Evolutionary conservation across 2,329 filamentous ascomycete species (phyloP), one percentile per base, ranked within the genome.

Genomic region (Ophiobolus disseminans): DNA sequence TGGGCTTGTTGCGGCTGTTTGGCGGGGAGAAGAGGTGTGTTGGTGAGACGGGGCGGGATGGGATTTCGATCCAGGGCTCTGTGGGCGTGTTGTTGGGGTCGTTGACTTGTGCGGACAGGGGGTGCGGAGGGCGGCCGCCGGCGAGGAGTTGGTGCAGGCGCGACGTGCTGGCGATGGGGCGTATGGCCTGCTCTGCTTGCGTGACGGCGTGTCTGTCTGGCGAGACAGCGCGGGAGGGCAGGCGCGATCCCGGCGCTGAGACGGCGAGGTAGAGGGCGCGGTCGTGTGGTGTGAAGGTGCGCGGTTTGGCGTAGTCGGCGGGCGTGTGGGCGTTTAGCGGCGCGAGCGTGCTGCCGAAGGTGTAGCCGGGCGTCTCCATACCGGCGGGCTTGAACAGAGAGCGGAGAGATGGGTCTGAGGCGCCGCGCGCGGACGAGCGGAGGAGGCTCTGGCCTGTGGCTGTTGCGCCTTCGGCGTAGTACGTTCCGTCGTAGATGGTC

Each of bases 231-330:
- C 34, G 50, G 5, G 44, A 63, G 1, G 26, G 53, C 5, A 55
- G 40, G 5, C 58, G 53, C 9, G 60, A 63, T 7, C 52, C 63
- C 4, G 67, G 67, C 0, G 66, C 66, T 0, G 63, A 68, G 30
- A 50, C 52, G 2, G 66, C 56, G n/a, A 66, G 58, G 40, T 48
- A 64, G 2, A 50, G 40, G 5, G 55, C 56, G 16, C 57, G 55
- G 31, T 59, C 49, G 28, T 63, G 55, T 2, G 63, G 63, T 3
- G 52, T 64, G 51, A 53, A 65, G 39, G 19, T 42, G 17, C 30
- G 9, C 5, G 26, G 5, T 11, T 35, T 31, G 25, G 40, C 8
- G 10, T 11, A 17, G n/a, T 20, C 23, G 21, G 26, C 9, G 34
- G 38, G 17, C 17, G 10, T 31, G 13, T 26, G 36, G 10, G 25